Base-by-base conservation (phyloP, 2,329 filamentous ascomycete species). In the Phialophora tarda region DNA sequence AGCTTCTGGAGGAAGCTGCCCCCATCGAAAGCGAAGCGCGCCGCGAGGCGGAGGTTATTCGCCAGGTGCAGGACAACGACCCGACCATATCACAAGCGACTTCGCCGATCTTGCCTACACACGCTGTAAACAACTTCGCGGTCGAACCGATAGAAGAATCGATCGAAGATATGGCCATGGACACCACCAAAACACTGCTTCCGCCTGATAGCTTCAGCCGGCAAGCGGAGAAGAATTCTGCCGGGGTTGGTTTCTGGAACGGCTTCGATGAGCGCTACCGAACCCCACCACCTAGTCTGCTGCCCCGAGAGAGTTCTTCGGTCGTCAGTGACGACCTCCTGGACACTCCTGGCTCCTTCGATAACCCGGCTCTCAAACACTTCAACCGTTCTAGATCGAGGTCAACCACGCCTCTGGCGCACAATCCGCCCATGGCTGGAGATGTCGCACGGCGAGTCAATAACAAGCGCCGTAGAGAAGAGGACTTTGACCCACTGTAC, bases 21-120 rank as follows among this genome's bases (percentile, higher is more conserved):
- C 95, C 95, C 0, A 83, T 96, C 10, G 95, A 99, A 73, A 90
- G 90, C 50, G 95, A 99, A 77, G 88, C 92, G 64, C 89, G 91
- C 60, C 89, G 93, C 47, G 95, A 99, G 81, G 93, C 94, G 44
- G 94, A 98, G 78, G 95, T 98, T 4, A 92, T 99, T 69, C 91
- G 92, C 59, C 95, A 97, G 78, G 93, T 98, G 30, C 90, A 93
- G 50, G 95, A 98, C 77, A 94, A 90, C 73, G 93, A 97, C 74
- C 85, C 89, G 69, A 81, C 62, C 76, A 55, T 71, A 79, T 68
- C 67, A 3, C 63, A 65, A n/a, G 44, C 57, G 4, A 69, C 57
- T 4, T 69, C 66, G 4, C 69, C 67, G 1, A 53, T 47, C 14
- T 57, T 70, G 7, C 83, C 61, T 74, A 84, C 65, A 26, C 26